These are phyloP conservation scores for Albizia julibrissin DNA, from an alignment of 306 rosid genomes.

Conservation along the genomic window DNA sequence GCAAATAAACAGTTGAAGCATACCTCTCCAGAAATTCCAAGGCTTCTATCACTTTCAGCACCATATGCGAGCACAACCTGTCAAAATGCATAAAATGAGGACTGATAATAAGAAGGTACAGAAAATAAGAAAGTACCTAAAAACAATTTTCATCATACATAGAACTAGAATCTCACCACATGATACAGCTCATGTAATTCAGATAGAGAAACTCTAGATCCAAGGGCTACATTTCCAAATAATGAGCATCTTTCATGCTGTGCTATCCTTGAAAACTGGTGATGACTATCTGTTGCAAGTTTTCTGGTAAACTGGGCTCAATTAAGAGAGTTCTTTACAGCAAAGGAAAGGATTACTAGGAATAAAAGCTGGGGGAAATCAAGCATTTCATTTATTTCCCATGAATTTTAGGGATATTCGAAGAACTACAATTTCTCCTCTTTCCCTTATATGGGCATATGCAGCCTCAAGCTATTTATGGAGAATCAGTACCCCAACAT, in stretches of 20 bases:
- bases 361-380: background rate
- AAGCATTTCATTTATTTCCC: no score
- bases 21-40: slow-evolving; percentile 91
- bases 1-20: slow-evolving; percentile 29
- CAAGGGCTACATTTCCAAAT: slow-evolving; percentile 76
- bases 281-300: slow-evolving; percentile 76
- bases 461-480: no score
- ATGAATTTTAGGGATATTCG: no score
- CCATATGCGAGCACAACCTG: slow-evolving; percentile 96
- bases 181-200: slow-evolving; percentile 78
- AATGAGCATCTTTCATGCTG: slow-evolving; percentile 68
- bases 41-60: slow-evolving; percentile 90
- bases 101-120: slow-evolving; percentile 34
- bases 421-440: no score
- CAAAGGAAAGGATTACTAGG: slow-evolving; percentile 4
- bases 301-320: slow-evolving; percentile 61
- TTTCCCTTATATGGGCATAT: background rate
- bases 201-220: slow-evolving; percentile 64
- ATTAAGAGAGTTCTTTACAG: slow-evolving; percentile 32
- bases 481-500: no score
- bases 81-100: slow-evolving; percentile 27
- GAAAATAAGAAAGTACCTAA: background rate
- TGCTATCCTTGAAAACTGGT: slow-evolving; percentile 75
- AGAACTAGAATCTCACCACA: slow-evolving; percentile 58
- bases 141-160: slow-evolving; percentile 17